Percentiles rank a stretch among this genome's conserved stretches.
phyloP scores from a whole-genome alignment of 2,329 filamentous ascomycete genomes.

The Ceratocystis diversiconidia region DNA sequence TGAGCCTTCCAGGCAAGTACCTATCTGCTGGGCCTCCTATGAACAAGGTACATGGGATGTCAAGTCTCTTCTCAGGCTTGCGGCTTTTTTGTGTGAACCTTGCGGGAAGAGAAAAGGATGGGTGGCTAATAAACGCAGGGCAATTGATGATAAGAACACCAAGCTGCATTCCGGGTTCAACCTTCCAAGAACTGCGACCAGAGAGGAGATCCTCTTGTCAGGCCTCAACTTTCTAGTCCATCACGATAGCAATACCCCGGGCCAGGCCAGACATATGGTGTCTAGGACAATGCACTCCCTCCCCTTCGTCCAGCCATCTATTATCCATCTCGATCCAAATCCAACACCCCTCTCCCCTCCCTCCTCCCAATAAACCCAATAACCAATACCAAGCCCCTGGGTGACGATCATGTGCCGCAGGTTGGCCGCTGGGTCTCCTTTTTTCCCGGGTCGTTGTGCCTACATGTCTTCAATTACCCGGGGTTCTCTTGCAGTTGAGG shows the following conservation, averaged over 20 bases:
- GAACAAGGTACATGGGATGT: not conserved
- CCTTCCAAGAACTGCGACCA: too few relatives aligned
- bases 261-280: too few relatives aligned
- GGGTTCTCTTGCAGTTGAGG: not conserved
- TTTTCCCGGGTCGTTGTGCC: not conserved
- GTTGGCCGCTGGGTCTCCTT: not conserved
- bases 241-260: too few relatives aligned
- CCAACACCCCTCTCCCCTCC: not conserved
- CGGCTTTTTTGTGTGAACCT: not conserved
- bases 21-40: not conserved
- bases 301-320: not conserved
- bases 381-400: not conserved
- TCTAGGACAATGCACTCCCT: not conserved
- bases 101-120: not conserved
- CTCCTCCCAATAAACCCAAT: not conserved
- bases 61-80: not conserved
- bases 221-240: too few relatives aligned
- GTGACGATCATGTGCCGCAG: slow-evolving; percentile 3
- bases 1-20: not conserved
- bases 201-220: too few relatives aligned
- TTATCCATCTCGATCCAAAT: not conserved
- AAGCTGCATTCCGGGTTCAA: not conserved
- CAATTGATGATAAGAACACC: not conserved
- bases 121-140: not conserved
- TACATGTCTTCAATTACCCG: not conserved